Conservation (phyloP, 345 rosid species). For the Citrus medica region DNA sequence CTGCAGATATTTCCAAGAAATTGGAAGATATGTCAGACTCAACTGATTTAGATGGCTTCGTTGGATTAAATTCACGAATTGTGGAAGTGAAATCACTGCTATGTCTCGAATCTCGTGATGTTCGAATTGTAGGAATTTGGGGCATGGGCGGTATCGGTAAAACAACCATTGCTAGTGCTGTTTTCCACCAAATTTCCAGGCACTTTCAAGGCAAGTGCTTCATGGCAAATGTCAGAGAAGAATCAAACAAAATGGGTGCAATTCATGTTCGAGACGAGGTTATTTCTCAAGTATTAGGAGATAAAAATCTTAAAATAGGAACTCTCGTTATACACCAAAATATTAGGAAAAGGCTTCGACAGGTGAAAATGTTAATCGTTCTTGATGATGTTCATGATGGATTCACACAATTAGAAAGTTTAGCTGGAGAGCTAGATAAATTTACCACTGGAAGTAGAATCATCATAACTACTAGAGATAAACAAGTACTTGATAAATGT, state of each 20-base stretch:
- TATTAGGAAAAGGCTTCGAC: neutral
- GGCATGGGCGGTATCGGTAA: constrained; percentile 10
- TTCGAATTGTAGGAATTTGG: neutral
- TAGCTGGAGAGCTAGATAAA: neutral
- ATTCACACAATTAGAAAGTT: neutral
- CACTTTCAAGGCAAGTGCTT: neutral
- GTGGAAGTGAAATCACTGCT: neutral
- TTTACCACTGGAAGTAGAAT: constrained; percentile 3
- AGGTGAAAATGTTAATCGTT: neutral
- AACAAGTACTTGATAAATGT: neutral
- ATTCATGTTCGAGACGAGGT: neutral
- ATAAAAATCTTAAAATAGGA: neutral
- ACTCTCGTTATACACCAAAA: neutral
- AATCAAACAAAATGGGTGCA: neutral
- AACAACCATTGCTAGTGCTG: neutral
- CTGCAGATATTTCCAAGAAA: too few species aligned
- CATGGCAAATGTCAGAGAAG: neutral
- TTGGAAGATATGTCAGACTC: neutral
- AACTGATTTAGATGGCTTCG: neutral
- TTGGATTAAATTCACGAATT: neutral
- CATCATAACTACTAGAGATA: constrained; percentile 3
- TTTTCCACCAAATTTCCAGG: neutral
- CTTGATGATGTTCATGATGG: constrained; percentile 3
- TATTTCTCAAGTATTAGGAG: neutral
- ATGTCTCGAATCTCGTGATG: neutral